Evolutionary conservation across 345 rosid species (phyloP).

Genomic region (Eucalyptus regnans): DNA sequence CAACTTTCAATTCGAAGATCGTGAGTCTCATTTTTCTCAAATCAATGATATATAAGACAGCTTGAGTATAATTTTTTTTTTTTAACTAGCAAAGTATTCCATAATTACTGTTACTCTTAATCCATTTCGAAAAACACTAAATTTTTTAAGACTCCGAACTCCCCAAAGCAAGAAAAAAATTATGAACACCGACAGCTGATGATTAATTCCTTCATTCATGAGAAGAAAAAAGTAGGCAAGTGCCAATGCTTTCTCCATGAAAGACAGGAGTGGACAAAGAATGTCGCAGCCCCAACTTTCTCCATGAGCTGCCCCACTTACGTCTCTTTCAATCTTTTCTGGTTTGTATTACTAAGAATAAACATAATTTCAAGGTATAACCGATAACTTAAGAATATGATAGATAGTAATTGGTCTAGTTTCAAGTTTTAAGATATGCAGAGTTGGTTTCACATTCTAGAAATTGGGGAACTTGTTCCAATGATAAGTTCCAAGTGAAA

Average conservation of each 20-base stretch:
- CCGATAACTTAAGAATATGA: no score
- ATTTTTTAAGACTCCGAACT: no score
- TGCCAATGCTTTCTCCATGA: background rate
- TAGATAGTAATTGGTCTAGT: no score
- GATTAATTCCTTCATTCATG: background rate
- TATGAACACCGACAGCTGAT: background rate
- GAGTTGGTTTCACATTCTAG: no score
- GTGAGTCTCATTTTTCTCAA: background rate
- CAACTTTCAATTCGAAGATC: background rate
- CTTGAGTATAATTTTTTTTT: background rate
- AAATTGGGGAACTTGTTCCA: no score
- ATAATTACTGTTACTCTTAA: background rate
- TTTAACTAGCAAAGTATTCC: background rate
- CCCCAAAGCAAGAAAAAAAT: background rate
- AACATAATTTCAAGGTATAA: no score
- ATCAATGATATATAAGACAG: background rate
- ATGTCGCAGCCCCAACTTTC: background rate
- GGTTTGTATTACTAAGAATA: background rate
- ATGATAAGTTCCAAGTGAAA: no score
- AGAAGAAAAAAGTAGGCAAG: no score
- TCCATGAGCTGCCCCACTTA: background rate
- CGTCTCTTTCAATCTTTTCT: background rate
- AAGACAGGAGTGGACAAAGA: background rate
- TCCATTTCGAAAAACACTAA: background rate
- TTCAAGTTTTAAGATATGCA: no score